Evolutionary conservation across 768 basidiomycete species (phyloP).

Genomic region (Amanita polypyramis): DNA sequence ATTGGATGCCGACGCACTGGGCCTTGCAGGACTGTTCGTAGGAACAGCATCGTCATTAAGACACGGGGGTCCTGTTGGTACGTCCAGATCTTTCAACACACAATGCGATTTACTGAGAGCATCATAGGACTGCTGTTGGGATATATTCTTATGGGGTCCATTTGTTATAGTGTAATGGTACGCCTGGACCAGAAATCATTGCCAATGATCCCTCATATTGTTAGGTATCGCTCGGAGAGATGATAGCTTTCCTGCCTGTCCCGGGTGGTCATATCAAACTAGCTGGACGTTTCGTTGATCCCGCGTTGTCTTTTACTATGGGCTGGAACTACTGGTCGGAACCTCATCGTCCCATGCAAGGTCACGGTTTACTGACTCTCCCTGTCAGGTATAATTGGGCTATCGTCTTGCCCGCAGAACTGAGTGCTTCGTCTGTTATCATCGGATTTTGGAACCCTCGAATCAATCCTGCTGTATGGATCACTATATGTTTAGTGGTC

Average conservation of each 20-base stretch:
- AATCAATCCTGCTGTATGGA: slow-evolving; percentile 66
- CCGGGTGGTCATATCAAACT: slow-evolving; percentile 75
- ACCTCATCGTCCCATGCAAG: not conserved
- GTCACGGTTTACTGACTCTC: slow-evolving; percentile 13
- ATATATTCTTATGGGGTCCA: slow-evolving; percentile 51
- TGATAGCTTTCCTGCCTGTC: slow-evolving; percentile 71
- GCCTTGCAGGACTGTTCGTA: slow-evolving; percentile 48
- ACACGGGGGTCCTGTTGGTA: slow-evolving; percentile 63
- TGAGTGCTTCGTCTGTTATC: slow-evolving; percentile 66
- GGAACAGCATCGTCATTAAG: slow-evolving; percentile 42
- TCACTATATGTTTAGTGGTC: slow-evolving; percentile 65
- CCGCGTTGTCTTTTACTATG: slow-evolving; percentile 54
- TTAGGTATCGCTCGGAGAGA: slow-evolving; percentile 61
- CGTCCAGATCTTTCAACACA: not conserved
- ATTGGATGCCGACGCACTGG: not conserved
- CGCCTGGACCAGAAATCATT: slow-evolving; percentile 8
- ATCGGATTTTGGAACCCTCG: slow-evolving; percentile 60
- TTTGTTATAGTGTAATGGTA: slow-evolving; percentile 69
- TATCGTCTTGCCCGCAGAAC: slow-evolving; percentile 61
- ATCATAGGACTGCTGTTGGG: slow-evolving; percentile 56
- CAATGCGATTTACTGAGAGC: not conserved
- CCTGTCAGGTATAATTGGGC: slow-evolving; percentile 45
- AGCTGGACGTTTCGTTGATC: slow-evolving; percentile 75
- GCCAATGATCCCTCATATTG: not conserved
- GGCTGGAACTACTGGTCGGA: slow-evolving; percentile 40